These are phyloP conservation scores for Penicillium egyptiacum DNA, from an alignment of 495 filamentous ascomycete species.

Conservation along the genomic window DNA sequence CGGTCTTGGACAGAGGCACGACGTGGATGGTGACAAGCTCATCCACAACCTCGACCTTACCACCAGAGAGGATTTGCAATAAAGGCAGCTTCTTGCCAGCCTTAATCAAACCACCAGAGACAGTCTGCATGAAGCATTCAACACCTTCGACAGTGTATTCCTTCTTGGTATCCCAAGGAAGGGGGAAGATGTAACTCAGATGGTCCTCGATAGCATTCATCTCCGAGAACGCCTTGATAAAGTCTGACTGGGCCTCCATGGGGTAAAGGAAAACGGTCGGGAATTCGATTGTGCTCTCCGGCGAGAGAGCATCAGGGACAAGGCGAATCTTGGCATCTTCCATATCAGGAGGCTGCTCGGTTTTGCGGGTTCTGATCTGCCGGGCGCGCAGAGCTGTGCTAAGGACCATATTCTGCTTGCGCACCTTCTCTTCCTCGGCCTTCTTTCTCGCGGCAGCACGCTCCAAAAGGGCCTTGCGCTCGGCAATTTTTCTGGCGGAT, in stretches of 20 bases:
- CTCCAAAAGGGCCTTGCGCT: constrained; percentile 43
- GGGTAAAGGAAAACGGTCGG: constrained; percentile 85
- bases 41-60: constrained; percentile 87
- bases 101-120: constrained; percentile 77
- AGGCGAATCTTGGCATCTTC: constrained; percentile 72
- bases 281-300: constrained; percentile 67
- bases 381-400: constrained; percentile 70
- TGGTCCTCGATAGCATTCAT: constrained; percentile 66
- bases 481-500: constrained; percentile 55
- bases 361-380: constrained; percentile 64
- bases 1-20: constrained; percentile 66
- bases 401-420: constrained; percentile 60
- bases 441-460: constrained; percentile 39
- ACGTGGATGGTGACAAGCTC: constrained; percentile 78
- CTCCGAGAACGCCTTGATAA: constrained; percentile 83
- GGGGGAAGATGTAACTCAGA: constrained; percentile 73
- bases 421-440: constrained; percentile 51
- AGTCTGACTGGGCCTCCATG: constrained; percentile 73
- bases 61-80: constrained; percentile 67
- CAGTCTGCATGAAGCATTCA: constrained; percentile 90
- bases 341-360: constrained; percentile 74
- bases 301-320: constrained; percentile 69
- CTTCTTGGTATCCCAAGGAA: constrained; percentile 76
- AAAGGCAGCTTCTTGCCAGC: constrained; percentile 81
- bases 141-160: constrained; percentile 65